A percentile compares a stretch with the other conserved stretches of the same genome.
Evolutionary conservation across 1,284 basidiomycete genomes (phyloP).

Genomic region (Melampsora abietis-canadensis): DNA sequence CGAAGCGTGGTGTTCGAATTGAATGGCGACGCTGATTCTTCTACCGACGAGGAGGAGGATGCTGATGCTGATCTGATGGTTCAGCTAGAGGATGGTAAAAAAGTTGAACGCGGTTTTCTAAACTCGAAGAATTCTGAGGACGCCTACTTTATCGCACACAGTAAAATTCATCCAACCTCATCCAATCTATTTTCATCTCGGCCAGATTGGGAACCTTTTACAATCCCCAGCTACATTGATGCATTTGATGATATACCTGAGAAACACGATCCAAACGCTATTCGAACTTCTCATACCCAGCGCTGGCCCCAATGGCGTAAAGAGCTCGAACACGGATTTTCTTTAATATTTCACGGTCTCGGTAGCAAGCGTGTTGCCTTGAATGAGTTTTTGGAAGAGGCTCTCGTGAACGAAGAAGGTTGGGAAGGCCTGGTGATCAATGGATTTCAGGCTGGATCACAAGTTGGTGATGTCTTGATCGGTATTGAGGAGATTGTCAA

Average conservation of each 20-base stretch:
- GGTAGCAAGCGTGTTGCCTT: slow-evolving; percentile 75
- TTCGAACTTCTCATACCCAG: slow-evolving; percentile 55
- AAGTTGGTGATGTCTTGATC: slow-evolving; percentile 66
- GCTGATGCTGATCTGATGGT: slow-evolving; percentile 1
- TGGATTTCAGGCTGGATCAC: slow-evolving; percentile 69
- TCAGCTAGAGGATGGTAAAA: background rate
- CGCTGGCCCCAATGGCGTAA: slow-evolving; percentile 64
- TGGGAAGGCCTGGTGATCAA: slow-evolving; percentile 64
- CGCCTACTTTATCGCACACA: slow-evolving; percentile 70
- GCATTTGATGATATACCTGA: slow-evolving; percentile 26
- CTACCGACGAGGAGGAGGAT: slow-evolving; percentile 12
- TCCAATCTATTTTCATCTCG: slow-evolving; percentile 70
- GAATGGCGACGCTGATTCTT: background rate
- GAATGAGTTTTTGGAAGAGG: slow-evolving; percentile 66
- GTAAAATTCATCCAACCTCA: slow-evolving; percentile 67
- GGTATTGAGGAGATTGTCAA: slow-evolving; percentile 60
- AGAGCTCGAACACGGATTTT: slow-evolving; percentile 77
- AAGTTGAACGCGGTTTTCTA: slow-evolving; percentile 6
- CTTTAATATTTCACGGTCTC: slow-evolving; percentile 76
- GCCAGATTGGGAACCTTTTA: slow-evolving; percentile 59
- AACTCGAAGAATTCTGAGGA: slow-evolving; percentile 61
- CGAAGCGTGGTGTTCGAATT: slow-evolving; percentile 19
- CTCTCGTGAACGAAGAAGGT: slow-evolving; percentile 57
- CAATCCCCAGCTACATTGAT: slow-evolving; percentile 51
- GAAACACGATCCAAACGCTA: slow-evolving; percentile 61